Evolutionary conservation across 371 early-diverging fungal genomes (phyloP), one percentile per base, ranked within the genome.

Genomic region (Rhizopus stolonifer): DNA sequence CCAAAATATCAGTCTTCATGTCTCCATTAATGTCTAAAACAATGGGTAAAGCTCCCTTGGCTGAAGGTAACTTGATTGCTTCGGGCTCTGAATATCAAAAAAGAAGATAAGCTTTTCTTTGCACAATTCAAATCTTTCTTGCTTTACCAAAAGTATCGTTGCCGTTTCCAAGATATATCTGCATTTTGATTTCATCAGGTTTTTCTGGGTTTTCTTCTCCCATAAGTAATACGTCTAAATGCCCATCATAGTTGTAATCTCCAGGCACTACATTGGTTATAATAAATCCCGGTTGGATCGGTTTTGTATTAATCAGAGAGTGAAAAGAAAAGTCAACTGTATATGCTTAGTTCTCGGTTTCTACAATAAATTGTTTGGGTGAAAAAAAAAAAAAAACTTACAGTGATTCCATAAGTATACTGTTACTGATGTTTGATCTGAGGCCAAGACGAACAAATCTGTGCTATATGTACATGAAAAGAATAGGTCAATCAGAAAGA

Each of bases 231-330:
- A 95, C 57, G 64, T 95, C 96, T 40, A 94, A 64, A 15, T 80
- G 67, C 13, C 95, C 96, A 63, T 94, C 95, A 61, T 85, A 86
- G 57, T 93, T 85, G 45, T 79, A 93, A 60, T 95, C 95, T 39
- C 89, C 89, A 6, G 92, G 86, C 8, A 94, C 77, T 17, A 91
- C 82, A 49, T 88, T 88, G 24, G 83, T 85, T 45, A 92, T 87
- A 4, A 80, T 59, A 60, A 80, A 79, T 10, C 64, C 64, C 25
- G 64, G 64, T 1, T 60, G 56, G 49, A 56, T 34, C 9, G 18
- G 31, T 38, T 31, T 52, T 31, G 53, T 21, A 5, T 26, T 45
- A 4, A 58, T 6, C 38, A 56, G 19, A 14, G 47, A 10, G 26
- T 40, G 56, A 33, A 63, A 63, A 1, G 46, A 53, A 11, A 63